Conservation (phyloP, 1,284 basidiomycete genomes). For the Cryptococcus maquisensis region DNA sequence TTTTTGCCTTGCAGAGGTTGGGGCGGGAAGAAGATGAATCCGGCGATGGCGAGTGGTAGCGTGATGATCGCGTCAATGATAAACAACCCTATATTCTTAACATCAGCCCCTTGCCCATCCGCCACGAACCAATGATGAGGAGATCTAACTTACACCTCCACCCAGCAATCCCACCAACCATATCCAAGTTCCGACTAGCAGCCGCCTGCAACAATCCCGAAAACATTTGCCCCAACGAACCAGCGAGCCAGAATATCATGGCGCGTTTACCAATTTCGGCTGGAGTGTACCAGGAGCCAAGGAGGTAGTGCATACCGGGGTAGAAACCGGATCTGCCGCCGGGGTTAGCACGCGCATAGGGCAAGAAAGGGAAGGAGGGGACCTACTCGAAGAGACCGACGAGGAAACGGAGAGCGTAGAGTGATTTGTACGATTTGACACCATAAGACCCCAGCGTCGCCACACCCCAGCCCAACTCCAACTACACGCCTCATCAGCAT, state of each 20-base stretch:
- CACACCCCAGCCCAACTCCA: slow-evolving; percentile 42
- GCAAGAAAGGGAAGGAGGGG: too few species aligned
- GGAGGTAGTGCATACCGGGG: slow-evolving; percentile 34
- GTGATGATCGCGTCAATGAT: slow-evolving; percentile 42
- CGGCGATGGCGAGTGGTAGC: slow-evolving; percentile 37
- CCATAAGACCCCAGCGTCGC: slow-evolving; percentile 34
- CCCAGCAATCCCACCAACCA: slow-evolving; percentile 30
- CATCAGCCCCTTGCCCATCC: not conserved
- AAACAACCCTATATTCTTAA: slow-evolving; percentile 24
- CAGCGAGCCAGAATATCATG: slow-evolving; percentile 37
- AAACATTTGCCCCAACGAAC: slow-evolving; percentile 34
- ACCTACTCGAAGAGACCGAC: slow-evolving; percentile 35
- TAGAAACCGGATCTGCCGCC: slow-evolving; percentile 33
- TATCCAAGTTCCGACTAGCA: slow-evolving; percentile 34
- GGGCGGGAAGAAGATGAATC: slow-evolving; percentile 34
- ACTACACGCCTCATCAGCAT: slow-evolving; percentile 7
- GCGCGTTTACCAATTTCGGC: slow-evolving; percentile 39
- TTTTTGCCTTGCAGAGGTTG: slow-evolving; percentile 28
- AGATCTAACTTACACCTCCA: slow-evolving; percentile 26
- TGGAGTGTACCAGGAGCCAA: slow-evolving; percentile 39
- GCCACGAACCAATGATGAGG: not conserved
- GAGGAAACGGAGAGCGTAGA: slow-evolving; percentile 34
- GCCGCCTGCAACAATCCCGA: slow-evolving; percentile 40
- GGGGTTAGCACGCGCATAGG: not conserved
- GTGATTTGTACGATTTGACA: slow-evolving; percentile 21